Evolutionary conservation across 306 rosid genomes (phyloP), one percentile per base, ranked within the genome.

Genomic region (Senna siamea): DNA sequence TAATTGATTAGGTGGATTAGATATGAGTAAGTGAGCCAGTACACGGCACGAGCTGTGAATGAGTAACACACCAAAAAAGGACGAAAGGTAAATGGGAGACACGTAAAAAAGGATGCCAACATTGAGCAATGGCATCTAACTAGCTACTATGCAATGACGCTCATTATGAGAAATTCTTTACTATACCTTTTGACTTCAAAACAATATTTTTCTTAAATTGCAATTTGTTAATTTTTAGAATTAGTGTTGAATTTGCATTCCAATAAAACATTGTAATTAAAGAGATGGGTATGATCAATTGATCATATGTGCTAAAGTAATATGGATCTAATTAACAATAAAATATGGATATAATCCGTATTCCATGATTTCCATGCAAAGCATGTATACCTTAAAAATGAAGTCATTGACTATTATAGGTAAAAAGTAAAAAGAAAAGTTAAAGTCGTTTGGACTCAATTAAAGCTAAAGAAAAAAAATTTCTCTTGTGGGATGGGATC

Each of bases 321-420:
- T 38, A 5, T 40, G 69, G 17, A 62, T 38, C 20, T 37, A 11
- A 8, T 10, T 46, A 5, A 35, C 30, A 20, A 0, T 1, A 37
- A 19, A n/a, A n/a, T n/a, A n/a, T n/a, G n/a, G n/a, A n/a, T n/a
- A n/a, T n/a, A n/a, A n/a, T n/a, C n/a, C n/a, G n/a, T n/a, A 12
- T 64, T 37, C 64, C 64, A 72, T 72, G 48, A 78, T 65, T 65
- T 66, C 53, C 67, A 23, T 34, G 40, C 0, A 9, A 37, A 35
- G 37, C 72, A 52, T n/a, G n/a, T n/a, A n/a, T 72, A 4, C 18
- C 82, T 78, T 78, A 34, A 10, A 46, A 55, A 26, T 22, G 9
- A 63, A 63, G 57, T n/a, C 46, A 63, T 17, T 5, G 72, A 64
- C 65, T 23, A 10, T 37, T 32, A 37, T 0, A 17, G 48, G n/a